Evolutionary conservation across 2,329 filamentous ascomycete species (phyloP).

Genomic region (Aspergillus sp.): DNA sequence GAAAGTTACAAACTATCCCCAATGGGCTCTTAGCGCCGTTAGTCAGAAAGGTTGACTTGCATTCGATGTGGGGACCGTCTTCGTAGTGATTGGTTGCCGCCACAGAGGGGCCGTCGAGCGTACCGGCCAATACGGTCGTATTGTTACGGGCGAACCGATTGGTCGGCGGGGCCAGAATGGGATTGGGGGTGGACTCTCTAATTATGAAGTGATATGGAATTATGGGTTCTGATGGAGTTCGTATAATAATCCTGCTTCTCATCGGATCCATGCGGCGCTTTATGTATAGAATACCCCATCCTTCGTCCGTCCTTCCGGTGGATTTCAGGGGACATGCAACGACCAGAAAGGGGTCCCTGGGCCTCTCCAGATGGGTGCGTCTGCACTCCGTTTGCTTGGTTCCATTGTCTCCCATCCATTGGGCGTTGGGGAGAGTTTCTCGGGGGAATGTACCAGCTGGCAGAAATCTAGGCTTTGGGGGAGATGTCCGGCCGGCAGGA

Average conservation of each 20-base stretch:
- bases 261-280: not conserved
- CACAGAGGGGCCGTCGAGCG: not conserved
- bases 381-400: not conserved
- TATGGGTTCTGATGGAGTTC: too few relatives aligned
- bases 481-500: not conserved
- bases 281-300: too few relatives aligned
- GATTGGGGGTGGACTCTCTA: not conserved
- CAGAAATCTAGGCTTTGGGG: not conserved
- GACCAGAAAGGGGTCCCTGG: not conserved
- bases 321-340: too few relatives aligned
- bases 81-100: not conserved
- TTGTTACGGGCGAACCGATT: not conserved
- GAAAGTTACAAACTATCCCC: not conserved
- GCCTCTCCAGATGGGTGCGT: not conserved
- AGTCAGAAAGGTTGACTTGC: conserved; percentile 1
- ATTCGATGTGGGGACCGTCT: not conserved
- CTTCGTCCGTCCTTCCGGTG: too few relatives aligned
- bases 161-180: not conserved
- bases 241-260: not conserved
- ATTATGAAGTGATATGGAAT: not conserved
- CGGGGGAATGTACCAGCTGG: not conserved
- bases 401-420: not conserved
- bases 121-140: not conserved
- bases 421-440: not conserved
- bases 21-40: not conserved